phyloP scores from a whole-genome alignment of 495 filamentous ascomycete genomes.

The Beverwykella pulmonaria region DNA sequence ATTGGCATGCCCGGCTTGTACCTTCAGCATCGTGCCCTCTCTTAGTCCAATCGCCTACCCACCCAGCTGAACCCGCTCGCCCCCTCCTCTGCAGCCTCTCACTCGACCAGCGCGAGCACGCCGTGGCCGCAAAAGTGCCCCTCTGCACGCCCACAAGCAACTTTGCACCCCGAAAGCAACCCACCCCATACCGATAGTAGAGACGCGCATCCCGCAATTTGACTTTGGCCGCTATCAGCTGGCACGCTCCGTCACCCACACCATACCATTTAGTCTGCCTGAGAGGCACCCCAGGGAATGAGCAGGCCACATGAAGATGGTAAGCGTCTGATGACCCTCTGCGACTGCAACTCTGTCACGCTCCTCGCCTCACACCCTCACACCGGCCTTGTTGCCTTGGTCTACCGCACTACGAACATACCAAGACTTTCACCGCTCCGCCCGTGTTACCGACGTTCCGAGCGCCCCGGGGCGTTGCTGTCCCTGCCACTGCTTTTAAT shows the following conservation, averaged over 20 bases:
- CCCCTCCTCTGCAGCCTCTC: not conserved
- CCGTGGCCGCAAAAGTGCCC: not conserved
- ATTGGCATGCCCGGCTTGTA: not conserved
- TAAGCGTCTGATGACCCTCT: conserved; percentile 28
- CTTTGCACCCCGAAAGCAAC: not conserved
- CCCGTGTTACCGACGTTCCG: conserved; percentile 4
- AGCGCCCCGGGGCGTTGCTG: not conserved
- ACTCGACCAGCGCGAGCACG: not conserved
- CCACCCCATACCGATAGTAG: not conserved
- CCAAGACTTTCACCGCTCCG: conserved; percentile 17
- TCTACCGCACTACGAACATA: not conserved
- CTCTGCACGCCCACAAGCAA: not conserved
- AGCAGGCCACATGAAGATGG: conserved; percentile 40
- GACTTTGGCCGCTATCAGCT: not conserved
- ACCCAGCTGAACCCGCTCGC: conserved; percentile 5
- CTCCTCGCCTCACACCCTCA: conserved; percentile 15
- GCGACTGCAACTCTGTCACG: conserved; percentile 7
- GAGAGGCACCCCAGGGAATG: conserved; percentile 31
- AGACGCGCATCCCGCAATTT: not conserved
- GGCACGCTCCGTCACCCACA: not conserved
- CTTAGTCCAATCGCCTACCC: not conserved
- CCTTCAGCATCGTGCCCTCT: not conserved
- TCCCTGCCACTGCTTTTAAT: not conserved
- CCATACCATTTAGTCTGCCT: conserved; percentile 12
- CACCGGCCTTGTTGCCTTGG: not conserved